Conservation (phyloP, 2,329 filamentous ascomycete genomes). For the Beauveria asiatica region DNA sequence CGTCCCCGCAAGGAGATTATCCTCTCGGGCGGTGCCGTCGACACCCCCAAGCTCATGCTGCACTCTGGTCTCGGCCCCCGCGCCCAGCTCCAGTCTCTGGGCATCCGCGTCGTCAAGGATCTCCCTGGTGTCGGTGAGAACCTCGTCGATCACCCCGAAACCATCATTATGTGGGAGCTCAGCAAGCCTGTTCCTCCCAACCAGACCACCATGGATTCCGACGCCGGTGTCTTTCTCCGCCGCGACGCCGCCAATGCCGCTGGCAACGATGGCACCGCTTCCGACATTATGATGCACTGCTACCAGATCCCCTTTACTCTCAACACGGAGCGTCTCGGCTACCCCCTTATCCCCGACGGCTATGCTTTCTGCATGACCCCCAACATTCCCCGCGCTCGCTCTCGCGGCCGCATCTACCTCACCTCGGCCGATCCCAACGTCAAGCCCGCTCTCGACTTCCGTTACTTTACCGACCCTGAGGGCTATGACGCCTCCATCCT, state of each 20-base stretch:
- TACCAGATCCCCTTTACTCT: constrained; percentile 90
- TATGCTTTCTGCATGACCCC: constrained; percentile 91
- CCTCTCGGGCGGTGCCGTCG: constrained; percentile 70
- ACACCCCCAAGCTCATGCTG: constrained; percentile 63
- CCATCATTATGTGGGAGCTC: constrained; percentile 64
- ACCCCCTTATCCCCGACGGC: constrained; percentile 51
- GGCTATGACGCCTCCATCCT: constrained; percentile 79
- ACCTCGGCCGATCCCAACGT: constrained; percentile 65
- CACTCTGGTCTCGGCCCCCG: constrained; percentile 49
- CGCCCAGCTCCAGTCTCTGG: constrained; percentile 42
- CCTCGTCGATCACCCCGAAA: constrained; percentile 52
- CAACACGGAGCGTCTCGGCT: constrained; percentile 76
- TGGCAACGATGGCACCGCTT: constrained; percentile 62
- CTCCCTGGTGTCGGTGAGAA: constrained; percentile 54
- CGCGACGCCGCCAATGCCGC: constrained; percentile 62
- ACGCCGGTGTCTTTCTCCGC: constrained; percentile 81
- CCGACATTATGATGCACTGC: constrained; percentile 93
- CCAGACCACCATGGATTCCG: constrained; percentile 86
- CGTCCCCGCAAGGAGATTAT: constrained; percentile 67
- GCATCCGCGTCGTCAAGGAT: constrained; percentile 47
- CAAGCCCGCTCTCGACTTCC: constrained; percentile 80
- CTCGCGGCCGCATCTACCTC: constrained; percentile 68
- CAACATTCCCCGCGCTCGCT: constrained; percentile 78
- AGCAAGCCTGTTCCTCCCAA: constrained; percentile 66
- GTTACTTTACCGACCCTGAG: constrained; percentile 80